A percentile compares a stretch with the other conserved stretches of the same genome.
These are phyloP conservation scores for Exophiala lecanii-corni DNA, from an alignment of 2,329 filamentous ascomycete genomes.

Conservation along the genomic window DNA sequence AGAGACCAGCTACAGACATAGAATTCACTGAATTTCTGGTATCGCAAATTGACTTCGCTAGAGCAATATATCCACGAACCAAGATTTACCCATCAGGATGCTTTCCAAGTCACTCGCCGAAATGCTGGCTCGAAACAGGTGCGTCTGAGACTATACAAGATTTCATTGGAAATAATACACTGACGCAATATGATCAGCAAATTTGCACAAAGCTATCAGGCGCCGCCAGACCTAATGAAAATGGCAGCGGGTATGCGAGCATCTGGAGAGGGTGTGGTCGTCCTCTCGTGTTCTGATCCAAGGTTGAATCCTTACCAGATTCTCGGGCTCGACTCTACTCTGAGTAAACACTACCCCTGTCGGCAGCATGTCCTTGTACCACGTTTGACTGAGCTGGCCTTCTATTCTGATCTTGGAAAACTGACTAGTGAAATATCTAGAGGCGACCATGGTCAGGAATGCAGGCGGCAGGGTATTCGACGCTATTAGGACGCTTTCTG, in stretches of 20 bases:
- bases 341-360: slow-evolving; percentile 8
- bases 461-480: slow-evolving; percentile 13
- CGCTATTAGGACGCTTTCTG: slow-evolving; percentile 11
- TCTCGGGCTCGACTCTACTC: slow-evolving; percentile 7
- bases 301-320: slow-evolving; percentile 10
- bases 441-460: slow-evolving; percentile 10
- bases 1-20: too few species aligned
- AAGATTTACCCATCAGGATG: slow-evolving; percentile 4
- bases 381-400: too few species aligned
- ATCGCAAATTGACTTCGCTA: too few species aligned
- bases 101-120: slow-evolving; percentile 6
- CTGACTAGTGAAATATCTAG: slow-evolving; percentile 1
- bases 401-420: slow-evolving; percentile 1
- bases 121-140: slow-evolving; percentile 13
- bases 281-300: slow-evolving; percentile 12
- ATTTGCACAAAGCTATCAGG: slow-evolving; percentile 9
- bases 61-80: too few species aligned
- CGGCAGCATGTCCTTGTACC: too few species aligned
- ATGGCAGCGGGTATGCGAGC: slow-evolving; percentile 7
- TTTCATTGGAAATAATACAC: not conserved
- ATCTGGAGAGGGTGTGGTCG: slow-evolving; percentile 6
- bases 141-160: not conserved
- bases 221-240: slow-evolving; percentile 5
- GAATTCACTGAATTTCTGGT: too few species aligned
- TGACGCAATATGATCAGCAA: slow-evolving; percentile 1